Conservation (phyloP, 73 alveolate genomes). For the Paramecium octaurelia region DNA sequence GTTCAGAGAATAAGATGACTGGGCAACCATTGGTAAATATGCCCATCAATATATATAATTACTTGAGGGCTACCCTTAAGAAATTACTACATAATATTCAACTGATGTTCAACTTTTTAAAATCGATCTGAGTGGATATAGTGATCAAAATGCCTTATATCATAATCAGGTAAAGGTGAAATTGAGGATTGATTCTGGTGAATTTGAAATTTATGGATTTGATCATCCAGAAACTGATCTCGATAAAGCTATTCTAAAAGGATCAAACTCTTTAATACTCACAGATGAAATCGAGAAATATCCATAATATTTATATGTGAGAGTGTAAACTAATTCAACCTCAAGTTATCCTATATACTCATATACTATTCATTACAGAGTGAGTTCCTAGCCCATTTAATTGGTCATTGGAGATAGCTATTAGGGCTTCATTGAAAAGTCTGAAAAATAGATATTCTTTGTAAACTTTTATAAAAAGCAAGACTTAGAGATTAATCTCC, state of each 20-base stretch:
- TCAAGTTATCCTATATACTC: neutral
- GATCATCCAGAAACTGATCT: slow-evolving; percentile 23
- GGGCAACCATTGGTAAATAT: neutral
- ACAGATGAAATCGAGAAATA: neutral
- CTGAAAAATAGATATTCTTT: neutral
- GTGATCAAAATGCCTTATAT: neutral
- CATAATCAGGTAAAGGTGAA: neutral
- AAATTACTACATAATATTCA: neutral
- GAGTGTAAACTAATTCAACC: neutral
- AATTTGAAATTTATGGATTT: neutral
- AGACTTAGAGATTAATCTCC: neutral
- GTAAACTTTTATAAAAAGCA: neutral
- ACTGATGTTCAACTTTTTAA: neutral
- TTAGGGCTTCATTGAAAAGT: neutral
- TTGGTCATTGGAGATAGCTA: neutral
- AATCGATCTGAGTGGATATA: neutral
- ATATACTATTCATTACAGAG: neutral
- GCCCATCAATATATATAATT: neutral
- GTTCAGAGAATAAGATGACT: neutral
- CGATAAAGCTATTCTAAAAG: neutral
- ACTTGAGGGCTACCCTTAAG: neutral
- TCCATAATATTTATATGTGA: neutral
- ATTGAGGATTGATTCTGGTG: neutral
- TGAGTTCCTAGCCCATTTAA: neutral
- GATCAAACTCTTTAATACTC: neutral